phyloP scores from a whole-genome alignment of 2,329 filamentous ascomycete genomes.

The Zasmidium citrigriseum region DNA sequence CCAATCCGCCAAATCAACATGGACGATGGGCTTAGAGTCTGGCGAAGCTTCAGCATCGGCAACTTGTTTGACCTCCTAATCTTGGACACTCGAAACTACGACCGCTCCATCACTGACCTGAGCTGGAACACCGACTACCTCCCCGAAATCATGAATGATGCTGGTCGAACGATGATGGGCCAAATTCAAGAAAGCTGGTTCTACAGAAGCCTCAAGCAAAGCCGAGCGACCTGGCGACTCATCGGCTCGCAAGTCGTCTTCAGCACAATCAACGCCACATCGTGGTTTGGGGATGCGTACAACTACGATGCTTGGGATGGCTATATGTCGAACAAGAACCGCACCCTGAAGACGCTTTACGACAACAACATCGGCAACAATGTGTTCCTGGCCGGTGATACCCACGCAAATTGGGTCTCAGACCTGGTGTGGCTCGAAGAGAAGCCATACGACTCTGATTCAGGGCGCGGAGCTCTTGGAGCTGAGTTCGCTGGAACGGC shows the following conservation, averaged over 20 bases:
- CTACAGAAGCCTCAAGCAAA: conserved; percentile 49
- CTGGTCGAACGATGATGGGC: conserved; percentile 31
- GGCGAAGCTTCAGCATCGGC: conserved; percentile 45
- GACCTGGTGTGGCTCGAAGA: conserved; percentile 45
- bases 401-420: conserved; percentile 60
- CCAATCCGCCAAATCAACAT: conserved; percentile 46
- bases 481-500: conserved; percentile 62
- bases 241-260: conserved; percentile 71
- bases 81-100: conserved; percentile 46
- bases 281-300: conserved; percentile 37
- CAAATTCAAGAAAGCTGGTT: conserved; percentile 44
- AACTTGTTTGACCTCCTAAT: conserved; percentile 45
- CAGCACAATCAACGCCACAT: conserved; percentile 52
- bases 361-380: conserved; percentile 69
- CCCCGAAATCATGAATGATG: conserved; percentile 29
- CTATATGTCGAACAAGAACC: conserved; percentile 68
- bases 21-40: conserved; percentile 46
- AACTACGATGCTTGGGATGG: conserved; percentile 64
- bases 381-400: conserved; percentile 70
- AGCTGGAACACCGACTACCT: conserved; percentile 24
- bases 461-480: conserved; percentile 43
- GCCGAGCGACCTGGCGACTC: conserved; percentile 67
- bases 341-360: conserved; percentile 62
- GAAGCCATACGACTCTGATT: conserved; percentile 40
- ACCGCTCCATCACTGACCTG: conserved; percentile 45